Evolutionary conservation across 495 filamentous ascomycete genomes (phyloP), one percentile per base, ranked within the genome.

Genomic region (Trichoderma orchidacearum): DNA sequence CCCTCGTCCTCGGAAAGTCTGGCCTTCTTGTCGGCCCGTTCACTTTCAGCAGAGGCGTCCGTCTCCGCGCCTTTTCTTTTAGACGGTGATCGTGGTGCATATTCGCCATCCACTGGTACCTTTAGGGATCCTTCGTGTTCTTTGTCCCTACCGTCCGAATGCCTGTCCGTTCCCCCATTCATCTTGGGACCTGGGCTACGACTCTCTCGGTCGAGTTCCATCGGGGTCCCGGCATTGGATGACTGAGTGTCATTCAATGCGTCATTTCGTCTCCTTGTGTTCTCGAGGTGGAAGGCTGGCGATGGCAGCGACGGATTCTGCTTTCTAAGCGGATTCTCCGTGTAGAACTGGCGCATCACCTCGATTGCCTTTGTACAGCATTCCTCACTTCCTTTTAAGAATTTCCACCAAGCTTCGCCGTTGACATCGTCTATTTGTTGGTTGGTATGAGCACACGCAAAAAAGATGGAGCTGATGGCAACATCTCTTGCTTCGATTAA

Each of bases 321-420:
- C 61, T 74, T 75, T 57, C 65, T 66, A 29, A 78, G 69, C 51
- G 85, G 84, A 65, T 81, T 83, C 60, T 81, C 80, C 59, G 85
- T 78, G 68, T 91, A 95, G 53, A 89, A 80, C 31, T 85, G 78
- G n/a, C 77, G 77, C 68, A 95, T 84, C 48, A 85, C 69, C 41
- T 80, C 78, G 60, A 87, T 83, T 21, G 86, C 88, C 59, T 66
- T 79, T 67, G 57, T 74, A 69, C 63, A 91, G 77, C 66, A 84
- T 71, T 57, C 75, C 66, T 66, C 89, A 63, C 61, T 79, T 63
- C 58, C 90, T 76, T 35, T 80, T 70, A 71, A 86, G 70, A 60
- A 80, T 66, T 61, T 86, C 93, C 93, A 98, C 93, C 93, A 98
- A 1, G 90, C 76, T 59, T 81, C 76, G n/a, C 85, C 89, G 36